Evolutionary conservation across 2,329 filamentous ascomycete genomes (phyloP).

Genomic region (Pseudogymnoascus destructans): DNA sequence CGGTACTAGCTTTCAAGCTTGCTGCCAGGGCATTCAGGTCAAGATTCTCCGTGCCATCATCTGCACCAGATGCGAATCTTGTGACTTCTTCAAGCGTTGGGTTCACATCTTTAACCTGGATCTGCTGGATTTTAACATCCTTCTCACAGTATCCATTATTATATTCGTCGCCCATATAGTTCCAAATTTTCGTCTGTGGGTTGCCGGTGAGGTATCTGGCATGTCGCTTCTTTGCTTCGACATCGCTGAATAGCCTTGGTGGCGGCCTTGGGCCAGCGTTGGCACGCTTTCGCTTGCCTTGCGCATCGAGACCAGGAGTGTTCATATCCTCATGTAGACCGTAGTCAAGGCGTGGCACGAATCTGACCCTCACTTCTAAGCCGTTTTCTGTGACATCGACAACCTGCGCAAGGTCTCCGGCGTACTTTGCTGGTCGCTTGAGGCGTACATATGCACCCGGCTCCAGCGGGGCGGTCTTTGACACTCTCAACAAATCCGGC

Average conservation of each 20-base stretch:
- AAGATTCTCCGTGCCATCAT: slow-evolving; percentile 86
- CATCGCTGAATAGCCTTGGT: slow-evolving; percentile 82
- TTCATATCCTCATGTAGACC: slow-evolving; percentile 67
- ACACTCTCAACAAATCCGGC: slow-evolving; percentile 85
- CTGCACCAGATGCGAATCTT: slow-evolving; percentile 75
- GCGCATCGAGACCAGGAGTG: slow-evolving; percentile 30
- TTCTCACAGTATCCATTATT: slow-evolving; percentile 88
- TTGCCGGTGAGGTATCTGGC: slow-evolving; percentile 42
- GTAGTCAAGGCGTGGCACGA: slow-evolving; percentile 87
- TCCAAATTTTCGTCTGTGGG: slow-evolving; percentile 51
- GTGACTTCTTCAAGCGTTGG: slow-evolving; percentile 90
- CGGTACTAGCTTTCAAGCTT: slow-evolving; percentile 73
- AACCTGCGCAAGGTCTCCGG: slow-evolving; percentile 81
- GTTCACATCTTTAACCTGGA: slow-evolving; percentile 81
- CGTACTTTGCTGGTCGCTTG: slow-evolving; percentile 65
- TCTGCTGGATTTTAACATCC: slow-evolving; percentile 77
- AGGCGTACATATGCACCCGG: slow-evolving; percentile 88
- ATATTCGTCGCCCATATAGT: slow-evolving; percentile 79
- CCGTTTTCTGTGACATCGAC: slow-evolving; percentile 89
- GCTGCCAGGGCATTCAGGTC: slow-evolving; percentile 84
- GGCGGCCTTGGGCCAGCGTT: slow-evolving; percentile 59
- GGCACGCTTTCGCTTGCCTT: slow-evolving; percentile 70
- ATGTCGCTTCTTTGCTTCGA: slow-evolving; percentile 81
- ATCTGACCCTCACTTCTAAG: slow-evolving; percentile 70
- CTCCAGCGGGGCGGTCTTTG: slow-evolving; percentile 72